Evolutionary conservation across 2,329 filamentous ascomycete species (phyloP).

Genomic region (Trichophyton simii): DNA sequence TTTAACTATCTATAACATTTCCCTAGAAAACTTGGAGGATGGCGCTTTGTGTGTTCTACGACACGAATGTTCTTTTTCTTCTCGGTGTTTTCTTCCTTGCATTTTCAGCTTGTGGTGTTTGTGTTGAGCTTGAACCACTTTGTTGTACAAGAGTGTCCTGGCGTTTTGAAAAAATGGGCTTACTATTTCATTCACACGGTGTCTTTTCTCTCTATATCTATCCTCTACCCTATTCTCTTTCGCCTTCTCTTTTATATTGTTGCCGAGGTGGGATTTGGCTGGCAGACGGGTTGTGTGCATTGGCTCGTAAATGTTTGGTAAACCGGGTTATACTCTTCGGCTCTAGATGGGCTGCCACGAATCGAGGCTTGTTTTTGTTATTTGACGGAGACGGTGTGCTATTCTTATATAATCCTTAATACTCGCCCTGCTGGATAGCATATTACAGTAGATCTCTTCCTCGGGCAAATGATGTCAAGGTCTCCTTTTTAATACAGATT

Average conservation of each 20-base stretch:
- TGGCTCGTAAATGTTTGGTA: neutral
- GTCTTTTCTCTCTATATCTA: neutral
- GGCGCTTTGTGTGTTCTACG: slow-evolving; percentile 1
- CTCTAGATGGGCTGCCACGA: neutral
- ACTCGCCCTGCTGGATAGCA: neutral
- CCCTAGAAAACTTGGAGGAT: neutral
- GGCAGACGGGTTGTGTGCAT: neutral
- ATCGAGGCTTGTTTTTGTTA: neutral
- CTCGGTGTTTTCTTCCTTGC: slow-evolving; percentile 1
- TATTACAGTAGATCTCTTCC: neutral
- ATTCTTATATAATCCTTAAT: neutral
- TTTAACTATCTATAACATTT: neutral
- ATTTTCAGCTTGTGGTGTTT: slow-evolving; percentile 2
- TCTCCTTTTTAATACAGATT: no score
- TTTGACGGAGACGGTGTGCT: neutral
- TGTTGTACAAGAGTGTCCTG: slow-evolving; percentile 2
- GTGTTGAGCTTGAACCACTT: neutral
- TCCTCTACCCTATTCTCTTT: neutral
- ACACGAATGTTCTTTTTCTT: neutral
- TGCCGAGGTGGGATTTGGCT: neutral
- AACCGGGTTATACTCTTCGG: neutral
- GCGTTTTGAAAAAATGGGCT: slow-evolving; percentile 1
- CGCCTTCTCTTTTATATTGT: neutral
- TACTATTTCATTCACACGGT: neutral
- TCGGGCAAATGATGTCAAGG: no score